Evolutionary conservation across 164 flowering plant genomes (phyloP).

Genomic region (Buxus sempervirens): DNA sequence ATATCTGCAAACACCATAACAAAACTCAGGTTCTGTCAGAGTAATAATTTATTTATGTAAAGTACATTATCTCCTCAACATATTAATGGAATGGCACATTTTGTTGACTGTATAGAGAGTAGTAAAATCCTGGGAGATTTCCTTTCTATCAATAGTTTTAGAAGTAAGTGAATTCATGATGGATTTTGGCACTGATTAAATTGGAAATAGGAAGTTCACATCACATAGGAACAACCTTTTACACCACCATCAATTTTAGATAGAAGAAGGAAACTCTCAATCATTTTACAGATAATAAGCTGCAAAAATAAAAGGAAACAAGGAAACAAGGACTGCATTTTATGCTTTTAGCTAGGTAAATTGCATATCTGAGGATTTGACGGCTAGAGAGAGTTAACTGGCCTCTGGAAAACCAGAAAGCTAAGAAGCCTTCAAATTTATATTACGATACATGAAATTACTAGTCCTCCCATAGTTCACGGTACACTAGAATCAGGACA

Average conservation of each 20-base stretch:
- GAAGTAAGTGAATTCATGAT: neutral
- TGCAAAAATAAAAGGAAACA: neutral
- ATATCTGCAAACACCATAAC: conserved; percentile 51
- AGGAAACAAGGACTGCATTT: neutral
- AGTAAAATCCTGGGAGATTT: neutral
- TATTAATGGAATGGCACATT: neutral
- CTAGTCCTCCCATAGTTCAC: neutral
- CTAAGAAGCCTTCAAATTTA: neutral
- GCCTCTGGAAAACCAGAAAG: neutral
- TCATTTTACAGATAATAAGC: neutral
- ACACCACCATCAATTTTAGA: neutral
- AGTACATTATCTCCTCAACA: neutral
- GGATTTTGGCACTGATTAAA: neutral
- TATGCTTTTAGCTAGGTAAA: neutral
- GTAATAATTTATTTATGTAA: too few species aligned
- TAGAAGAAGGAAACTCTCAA: neutral
- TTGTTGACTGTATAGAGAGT: neutral
- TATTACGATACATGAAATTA: too few species aligned
- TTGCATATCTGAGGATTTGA: too few species aligned
- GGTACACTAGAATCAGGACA: neutral
- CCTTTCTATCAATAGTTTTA: neutral
- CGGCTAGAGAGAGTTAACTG: neutral
- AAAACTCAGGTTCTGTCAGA: conserved; percentile 7
- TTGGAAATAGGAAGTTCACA: neutral
- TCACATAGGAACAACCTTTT: neutral